phyloP scores from a whole-genome alignment of 1,284 basidiomycete genomes.

The Volvariella surrecta region DNA sequence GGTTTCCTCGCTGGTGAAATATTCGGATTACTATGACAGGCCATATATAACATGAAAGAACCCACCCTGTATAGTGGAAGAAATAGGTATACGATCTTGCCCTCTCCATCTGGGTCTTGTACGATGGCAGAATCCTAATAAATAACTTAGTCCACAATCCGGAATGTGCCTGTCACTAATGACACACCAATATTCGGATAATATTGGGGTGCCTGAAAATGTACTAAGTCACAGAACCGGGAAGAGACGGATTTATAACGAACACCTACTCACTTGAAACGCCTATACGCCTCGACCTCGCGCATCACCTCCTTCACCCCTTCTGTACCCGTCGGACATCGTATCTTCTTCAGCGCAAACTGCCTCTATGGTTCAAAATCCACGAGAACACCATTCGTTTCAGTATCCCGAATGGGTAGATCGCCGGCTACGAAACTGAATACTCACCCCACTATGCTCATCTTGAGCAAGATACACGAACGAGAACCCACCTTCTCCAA shows the following conservation, averaged over 20 bases:
- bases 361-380: conserved; percentile 44
- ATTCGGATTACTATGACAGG: conserved; percentile 15
- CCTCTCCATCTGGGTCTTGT: conserved; percentile 88
- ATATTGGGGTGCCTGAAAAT: conserved; percentile 74
- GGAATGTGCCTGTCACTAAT: neutral
- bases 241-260: conserved; percentile 19
- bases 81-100: conserved; percentile 92
- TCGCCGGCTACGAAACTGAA: neutral
- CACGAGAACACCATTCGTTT: conserved; percentile 1
- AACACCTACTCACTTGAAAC: conserved; percentile 80
- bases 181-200: conserved; percentile 70
- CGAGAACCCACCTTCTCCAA: conserved; percentile 93
- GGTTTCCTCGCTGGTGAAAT: conserved; percentile 65
- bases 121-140: conserved; percentile 85
- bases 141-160: conserved; percentile 5
- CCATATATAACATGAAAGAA: conserved; percentile 3
- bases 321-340: conserved; percentile 75
- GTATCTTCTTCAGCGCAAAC: conserved; percentile 93
- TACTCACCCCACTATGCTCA: conserved; percentile 66
- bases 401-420: conserved; percentile 3
- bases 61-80: conserved; percentile 78
- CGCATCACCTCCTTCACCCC: conserved; percentile 82
- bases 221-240: conserved; percentile 2
- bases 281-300: conserved; percentile 85
- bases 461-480: conserved; percentile 93